phyloP scores from a whole-genome alignment of 1,284 basidiomycete genomes.

The Puccinia horiana region DNA sequence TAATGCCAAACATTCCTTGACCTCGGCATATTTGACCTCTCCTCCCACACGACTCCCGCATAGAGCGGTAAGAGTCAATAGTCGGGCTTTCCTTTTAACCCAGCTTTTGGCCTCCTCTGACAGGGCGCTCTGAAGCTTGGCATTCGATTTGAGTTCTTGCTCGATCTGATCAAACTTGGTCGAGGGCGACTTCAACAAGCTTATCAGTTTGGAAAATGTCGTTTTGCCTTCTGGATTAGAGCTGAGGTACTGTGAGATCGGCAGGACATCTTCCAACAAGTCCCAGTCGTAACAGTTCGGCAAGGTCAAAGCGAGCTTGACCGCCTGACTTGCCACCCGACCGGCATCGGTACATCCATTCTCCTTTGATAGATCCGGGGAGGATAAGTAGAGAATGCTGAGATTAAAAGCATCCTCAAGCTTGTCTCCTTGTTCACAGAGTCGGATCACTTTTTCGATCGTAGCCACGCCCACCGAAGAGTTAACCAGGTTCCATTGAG shows the following conservation, averaged over 20 bases:
- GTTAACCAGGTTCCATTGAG: slow-evolving; percentile 23
- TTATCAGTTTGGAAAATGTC: slow-evolving; percentile 14
- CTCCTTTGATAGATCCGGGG: background rate
- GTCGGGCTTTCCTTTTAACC: slow-evolving; percentile 43
- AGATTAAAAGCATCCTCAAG: slow-evolving; percentile 39
- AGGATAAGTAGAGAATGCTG: slow-evolving; percentile 42
- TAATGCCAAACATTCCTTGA: slow-evolving; percentile 31
- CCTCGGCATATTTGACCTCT: slow-evolving; percentile 40
- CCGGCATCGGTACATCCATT: slow-evolving; percentile 5
- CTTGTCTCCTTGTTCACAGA: slow-evolving; percentile 34
- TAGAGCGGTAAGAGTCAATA: slow-evolving; percentile 42
- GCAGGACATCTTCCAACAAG: slow-evolving; percentile 34
- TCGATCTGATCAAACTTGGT: slow-evolving; percentile 33
- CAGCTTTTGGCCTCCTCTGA: background rate
- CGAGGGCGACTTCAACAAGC: slow-evolving; percentile 21
- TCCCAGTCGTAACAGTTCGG: slow-evolving; percentile 45
- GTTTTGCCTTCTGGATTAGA: slow-evolving; percentile 32
- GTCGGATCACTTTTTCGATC: slow-evolving; percentile 30
- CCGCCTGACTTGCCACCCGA: slow-evolving; percentile 2
- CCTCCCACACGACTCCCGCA: slow-evolving; percentile 41
- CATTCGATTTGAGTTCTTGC: slow-evolving; percentile 30
- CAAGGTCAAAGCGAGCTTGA: slow-evolving; percentile 36
- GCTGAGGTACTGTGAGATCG: slow-evolving; percentile 23
- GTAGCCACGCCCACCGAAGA: slow-evolving; percentile 2
- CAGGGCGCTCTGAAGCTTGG: slow-evolving; percentile 9